phyloP scores from a whole-genome alignment of 768 basidiomycete species.

The Leccinum obscurum region DNA sequence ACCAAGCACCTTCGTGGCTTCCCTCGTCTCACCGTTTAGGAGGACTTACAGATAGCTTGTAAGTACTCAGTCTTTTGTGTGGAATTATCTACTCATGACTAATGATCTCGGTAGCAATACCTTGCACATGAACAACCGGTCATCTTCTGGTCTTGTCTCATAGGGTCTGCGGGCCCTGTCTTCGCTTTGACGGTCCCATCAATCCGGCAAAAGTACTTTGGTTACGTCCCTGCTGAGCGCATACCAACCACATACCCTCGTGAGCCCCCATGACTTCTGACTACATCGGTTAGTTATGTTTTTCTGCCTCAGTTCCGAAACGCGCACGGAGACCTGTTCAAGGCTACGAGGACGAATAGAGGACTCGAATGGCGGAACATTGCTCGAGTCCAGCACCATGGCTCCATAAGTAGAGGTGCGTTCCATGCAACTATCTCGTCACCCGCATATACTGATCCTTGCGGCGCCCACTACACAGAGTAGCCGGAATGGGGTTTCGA shows the following conservation, averaged over 20 bases:
- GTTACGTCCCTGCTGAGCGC: constrained; percentile 66
- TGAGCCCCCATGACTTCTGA: constrained; percentile 39
- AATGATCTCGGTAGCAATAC: constrained; percentile 59
- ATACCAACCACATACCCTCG: constrained; percentile 79
- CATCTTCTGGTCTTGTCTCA: constrained; percentile 80
- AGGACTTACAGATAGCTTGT: constrained; percentile 33
- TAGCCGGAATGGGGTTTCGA: background rate
- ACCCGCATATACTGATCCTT: background rate
- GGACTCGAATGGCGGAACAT: background rate
- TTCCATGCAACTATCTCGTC: background rate
- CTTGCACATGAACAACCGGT: constrained; percentile 89
- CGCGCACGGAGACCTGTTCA: constrained; percentile 65
- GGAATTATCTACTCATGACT: background rate
- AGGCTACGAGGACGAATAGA: constrained; percentile 71
- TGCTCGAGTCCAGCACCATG: background rate
- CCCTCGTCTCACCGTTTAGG: constrained; percentile 31
- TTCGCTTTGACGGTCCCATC: constrained; percentile 77
- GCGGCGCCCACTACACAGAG: no score
- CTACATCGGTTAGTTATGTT: no score
- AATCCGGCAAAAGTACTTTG: constrained; percentile 65
- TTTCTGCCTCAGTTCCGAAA: constrained; percentile 55
- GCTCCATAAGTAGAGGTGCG: constrained; percentile 10
- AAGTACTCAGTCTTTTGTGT: background rate
- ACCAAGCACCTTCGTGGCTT: constrained; percentile 23
- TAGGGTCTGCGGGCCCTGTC: constrained; percentile 76